Base-by-base conservation (phyloP, 2,329 filamentous ascomycete genomes). In the Epichloe elymi region DNA sequence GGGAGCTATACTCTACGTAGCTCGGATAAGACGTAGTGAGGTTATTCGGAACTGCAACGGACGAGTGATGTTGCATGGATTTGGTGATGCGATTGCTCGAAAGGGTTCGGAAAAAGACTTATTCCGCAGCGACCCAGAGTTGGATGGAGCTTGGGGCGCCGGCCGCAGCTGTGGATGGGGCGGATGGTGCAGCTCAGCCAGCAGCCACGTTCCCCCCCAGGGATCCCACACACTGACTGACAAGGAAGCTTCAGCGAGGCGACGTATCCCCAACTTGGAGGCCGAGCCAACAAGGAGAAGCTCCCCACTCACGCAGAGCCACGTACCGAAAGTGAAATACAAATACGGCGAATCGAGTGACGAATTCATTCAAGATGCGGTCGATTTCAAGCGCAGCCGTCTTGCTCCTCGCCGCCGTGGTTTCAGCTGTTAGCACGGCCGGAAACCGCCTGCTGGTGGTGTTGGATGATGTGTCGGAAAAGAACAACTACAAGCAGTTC, bases 381-480 rank as follows among this genome's bases (percentile, higher is more conserved):
- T 86, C 83, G 74, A 70, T 85, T 65, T 68, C 85, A 70, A 83
- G 84, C 61, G 75, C 87, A 63, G 70, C 88, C 57, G 68, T 88
- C 54, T 71, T 89, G 61, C 74, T 80, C 56, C 74, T 87, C 56
- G 71, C 80, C 56, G 76, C 83, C 62, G 72, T 81, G 52, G 86
- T 80, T 58, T 79, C 84, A 66, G 89, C 89, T 52, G 71, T 85
- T 62, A 95, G 90, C 73, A 84, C 83, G 56, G 77, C 81, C 46
- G 93, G 91, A 54, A 80, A 79, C 67, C 80, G 88, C 64, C 70
- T 97, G 68, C 75, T 98, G 62, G 89, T 94, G 54, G 78, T 98
- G 53, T 70, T 95, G 49, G 91, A 97, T 62, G 85, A 95, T 60
- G 75, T 81, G 56, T 76, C 79, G 41, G 88, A 95, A 64, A 88